phyloP scores from a whole-genome alignment of 2,329 filamentous ascomycete genomes.

The Talaromyces albobiverticillius region DNA sequence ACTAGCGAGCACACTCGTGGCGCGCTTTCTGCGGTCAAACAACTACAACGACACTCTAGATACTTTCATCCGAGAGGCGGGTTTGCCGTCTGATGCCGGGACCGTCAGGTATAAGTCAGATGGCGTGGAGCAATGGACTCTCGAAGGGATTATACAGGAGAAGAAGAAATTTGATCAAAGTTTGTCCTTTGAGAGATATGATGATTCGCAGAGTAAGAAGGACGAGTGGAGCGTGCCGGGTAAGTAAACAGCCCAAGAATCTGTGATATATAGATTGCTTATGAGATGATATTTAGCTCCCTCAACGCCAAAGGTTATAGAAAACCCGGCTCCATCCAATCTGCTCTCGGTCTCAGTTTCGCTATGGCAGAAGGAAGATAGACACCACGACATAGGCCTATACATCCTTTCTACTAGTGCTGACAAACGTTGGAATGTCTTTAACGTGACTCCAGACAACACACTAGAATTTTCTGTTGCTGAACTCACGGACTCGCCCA shows the following conservation, averaged over 20 bases:
- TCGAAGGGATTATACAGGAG: constrained; percentile 60
- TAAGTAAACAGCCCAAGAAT: constrained; percentile 23
- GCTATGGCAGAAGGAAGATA: constrained; percentile 25
- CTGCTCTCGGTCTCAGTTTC: constrained; percentile 51
- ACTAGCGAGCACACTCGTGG: constrained; percentile 37
- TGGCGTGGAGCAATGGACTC: constrained; percentile 48
- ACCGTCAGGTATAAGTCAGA: constrained; percentile 11
- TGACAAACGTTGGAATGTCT: constrained; percentile 48
- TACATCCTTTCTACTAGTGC: constrained; percentile 46
- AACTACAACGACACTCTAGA: constrained; percentile 52
- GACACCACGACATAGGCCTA: constrained; percentile 12
- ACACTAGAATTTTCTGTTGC: constrained; percentile 23
- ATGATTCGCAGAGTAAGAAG: constrained; percentile 33
- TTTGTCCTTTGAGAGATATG: constrained; percentile 55
- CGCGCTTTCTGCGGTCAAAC: constrained; percentile 43
- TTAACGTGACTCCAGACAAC: constrained; percentile 28
- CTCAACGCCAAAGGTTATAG: constrained; percentile 39
- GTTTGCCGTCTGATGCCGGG: constrained; percentile 51
- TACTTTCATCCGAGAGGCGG: constrained; percentile 58
- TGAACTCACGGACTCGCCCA: constrained; percentile 40
- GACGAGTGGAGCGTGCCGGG: constrained; percentile 48
- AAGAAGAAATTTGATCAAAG: constrained; percentile 58
- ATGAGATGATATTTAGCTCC: constrained; percentile 40
- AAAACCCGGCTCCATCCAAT: constrained; percentile 50
- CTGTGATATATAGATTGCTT: not conserved